These are phyloP conservation scores for Metschnikowia lochheadii DNA, from an alignment of 805 yeast species.

Conservation along the genomic window DNA sequence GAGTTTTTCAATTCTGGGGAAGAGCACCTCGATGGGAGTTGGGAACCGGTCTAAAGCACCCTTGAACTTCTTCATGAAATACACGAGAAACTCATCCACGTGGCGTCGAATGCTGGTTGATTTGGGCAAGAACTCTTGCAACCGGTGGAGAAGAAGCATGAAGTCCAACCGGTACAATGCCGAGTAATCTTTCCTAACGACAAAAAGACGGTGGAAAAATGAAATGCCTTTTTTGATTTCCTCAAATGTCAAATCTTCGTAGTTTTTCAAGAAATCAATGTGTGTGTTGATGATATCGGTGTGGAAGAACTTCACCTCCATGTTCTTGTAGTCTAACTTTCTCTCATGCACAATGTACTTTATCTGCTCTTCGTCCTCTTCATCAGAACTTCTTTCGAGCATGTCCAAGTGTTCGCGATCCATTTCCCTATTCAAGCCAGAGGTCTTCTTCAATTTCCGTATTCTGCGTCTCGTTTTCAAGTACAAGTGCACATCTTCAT, in stretches of 20 bases:
- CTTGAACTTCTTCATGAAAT: slow-evolving; percentile 60
- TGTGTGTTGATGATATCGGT: slow-evolving; percentile 63
- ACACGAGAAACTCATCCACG: slow-evolving; percentile 59
- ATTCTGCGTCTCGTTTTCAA: slow-evolving; percentile 44
- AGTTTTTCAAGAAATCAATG: slow-evolving; percentile 56
- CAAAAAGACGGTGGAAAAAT: slow-evolving; percentile 68
- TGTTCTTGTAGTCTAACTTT: slow-evolving; percentile 39
- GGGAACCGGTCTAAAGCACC: slow-evolving; percentile 46
- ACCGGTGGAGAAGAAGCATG: slow-evolving; percentile 52
- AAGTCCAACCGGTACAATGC: slow-evolving; percentile 70
- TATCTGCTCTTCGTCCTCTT: slow-evolving; percentile 27
- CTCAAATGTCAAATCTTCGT: slow-evolving; percentile 54
- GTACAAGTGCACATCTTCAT: slow-evolving; percentile 48
- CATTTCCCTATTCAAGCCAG: slow-evolving; percentile 17
- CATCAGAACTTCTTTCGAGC: slow-evolving; percentile 22
- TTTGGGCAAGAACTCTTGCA: slow-evolving; percentile 45
- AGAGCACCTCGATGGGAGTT: slow-evolving; percentile 62
- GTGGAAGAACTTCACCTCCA: slow-evolving; percentile 47
- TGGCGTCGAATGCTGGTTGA: slow-evolving; percentile 49
- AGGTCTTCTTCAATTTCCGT: slow-evolving; percentile 25
- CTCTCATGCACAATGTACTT: slow-evolving; percentile 42
- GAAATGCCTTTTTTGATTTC: slow-evolving; percentile 62
- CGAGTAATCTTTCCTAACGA: slow-evolving; percentile 52
- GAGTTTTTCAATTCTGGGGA: slow-evolving; percentile 51
- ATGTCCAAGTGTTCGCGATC: slow-evolving; percentile 16